Base-by-base conservation (phyloP, 1,284 basidiomycete genomes). In the Pseudozyma sp. region DNA sequence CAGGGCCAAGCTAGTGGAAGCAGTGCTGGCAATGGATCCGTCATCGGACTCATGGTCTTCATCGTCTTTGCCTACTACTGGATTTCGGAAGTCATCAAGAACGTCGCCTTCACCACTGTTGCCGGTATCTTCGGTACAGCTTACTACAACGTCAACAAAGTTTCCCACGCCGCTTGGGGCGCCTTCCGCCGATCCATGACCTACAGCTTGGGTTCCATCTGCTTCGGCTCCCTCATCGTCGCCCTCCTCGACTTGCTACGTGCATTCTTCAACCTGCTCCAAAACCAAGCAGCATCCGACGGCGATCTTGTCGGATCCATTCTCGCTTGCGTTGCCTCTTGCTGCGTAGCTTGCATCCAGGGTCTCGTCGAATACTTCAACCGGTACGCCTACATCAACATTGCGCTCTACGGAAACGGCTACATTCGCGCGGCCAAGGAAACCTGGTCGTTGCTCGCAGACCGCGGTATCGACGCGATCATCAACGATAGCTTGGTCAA, bases 401-500 rank as follows among this genome's bases (percentile, higher is more conserved):
- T 95, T 77, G 92, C 94, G 81, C 87, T 95, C 3, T 95, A 94
- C 84, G 94, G 94, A 25, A 95, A 96, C 86, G 86, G 90, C 1
- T 96, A 95, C 69, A 89, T 94, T 57, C 83, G 87, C 16, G 94
- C 94, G n/a, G 93, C 94, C 4, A 94, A 92, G 85, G 93, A 94
- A 83, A 94, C 94, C 0, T 96, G 93, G 93, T 88, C 89, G n/a
- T 84, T 95, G 58, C 90, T 95, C 87, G 90, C 90, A 79, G 92
- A 95, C 80, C 70, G 72, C 62, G 94, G 91, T 31, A 91, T 95
- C 75, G 92, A 93, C 80, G 92, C 92, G 1, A 86, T 96, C 16
- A 88, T 94, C 80, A 94, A 95, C 82, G 93, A 95, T 85, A 92
- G 90, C 1, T 88, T 95, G 18, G 91, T 94, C 68, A 90, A 91